Evolutionary conservation across 331 rosid genomes (phyloP), one percentile per base, ranked within the genome.

Genomic region (Telfairia occidentalis): DNA sequence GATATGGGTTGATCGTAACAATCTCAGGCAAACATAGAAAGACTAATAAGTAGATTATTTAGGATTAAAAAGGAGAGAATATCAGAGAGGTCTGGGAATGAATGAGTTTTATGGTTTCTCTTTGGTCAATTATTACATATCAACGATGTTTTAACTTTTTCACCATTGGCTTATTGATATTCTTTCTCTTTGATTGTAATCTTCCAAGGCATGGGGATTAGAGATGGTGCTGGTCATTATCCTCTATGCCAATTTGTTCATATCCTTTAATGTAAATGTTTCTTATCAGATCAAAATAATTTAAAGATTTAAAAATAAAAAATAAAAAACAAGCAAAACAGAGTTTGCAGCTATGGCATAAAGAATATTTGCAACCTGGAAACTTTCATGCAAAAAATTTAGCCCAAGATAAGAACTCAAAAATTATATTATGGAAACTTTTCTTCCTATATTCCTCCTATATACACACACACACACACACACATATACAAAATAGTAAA

Each of bases 201-300:
- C 40, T 59, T 59, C 66, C 9, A 23, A 55, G 32, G 66, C 38
- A 58, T 58, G 66, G n/a, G 66, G 66, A 5, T 29, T 60, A 28
- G 42, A 15, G 42, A 59, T 59, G 23, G 42, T 12, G 23, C 2
- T 30, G 23, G 23, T 16, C 67, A 60, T 60, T 28, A 13, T 13
- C 42, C 67, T 60, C 23, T 60, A 7, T 12, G 13, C 40, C 67
- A 15, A 29, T 32, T 60, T 60, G 19, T 5, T 59, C 42, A 60
- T 60, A 60, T 60, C 9, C 64, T 60, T 34, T 60, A 58, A 58
- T n/a, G n/a, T n/a, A n/a, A n/a, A n/a, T n/a, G n/a, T 58, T 58
- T 15, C 65, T 26, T 10, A 58, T 4, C 65, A 58, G 35, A 54
- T 9, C 60, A 23, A 54, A 58, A 58, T 12, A 29, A 13, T 30